Conservation (phyloP, 2,329 filamentous ascomycete genomes). For the Calonectria leucothoes region DNA sequence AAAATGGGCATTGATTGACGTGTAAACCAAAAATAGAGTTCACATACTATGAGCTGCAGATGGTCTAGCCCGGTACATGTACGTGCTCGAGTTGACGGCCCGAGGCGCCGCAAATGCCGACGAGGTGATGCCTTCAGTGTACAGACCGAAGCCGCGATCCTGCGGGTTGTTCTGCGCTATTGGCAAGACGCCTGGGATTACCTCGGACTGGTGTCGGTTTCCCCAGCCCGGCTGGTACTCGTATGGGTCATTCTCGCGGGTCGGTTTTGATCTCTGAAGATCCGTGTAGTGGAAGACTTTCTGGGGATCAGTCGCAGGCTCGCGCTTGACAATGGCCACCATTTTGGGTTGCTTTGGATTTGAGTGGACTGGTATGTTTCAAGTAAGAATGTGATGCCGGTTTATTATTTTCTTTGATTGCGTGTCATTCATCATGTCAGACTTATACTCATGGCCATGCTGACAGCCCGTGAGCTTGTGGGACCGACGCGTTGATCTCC, state of each 20-base stretch:
- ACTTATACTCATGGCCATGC: background rate
- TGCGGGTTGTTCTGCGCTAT: background rate
- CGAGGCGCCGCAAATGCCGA: background rate
- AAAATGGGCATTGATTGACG: too few relatives aligned
- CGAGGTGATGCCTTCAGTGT: background rate
- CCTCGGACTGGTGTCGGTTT: background rate
- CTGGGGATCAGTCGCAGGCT: background rate
- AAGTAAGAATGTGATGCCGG: background rate
- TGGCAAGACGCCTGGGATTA: background rate
- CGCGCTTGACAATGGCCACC: constrained; percentile 3
- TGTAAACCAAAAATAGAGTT: background rate
- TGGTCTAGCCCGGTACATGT: background rate
- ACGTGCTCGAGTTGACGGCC: background rate
- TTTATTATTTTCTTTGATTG: background rate
- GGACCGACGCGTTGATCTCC: background rate
- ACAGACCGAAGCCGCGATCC: background rate
- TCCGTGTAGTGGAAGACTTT: constrained; percentile 1
- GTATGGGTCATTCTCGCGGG: background rate
- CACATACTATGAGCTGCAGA: background rate
- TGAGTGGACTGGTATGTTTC: background rate
- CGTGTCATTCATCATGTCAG: background rate
- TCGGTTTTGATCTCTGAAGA: background rate
- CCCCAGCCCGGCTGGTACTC: background rate
- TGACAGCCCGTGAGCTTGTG: background rate
- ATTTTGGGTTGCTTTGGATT: background rate